phyloP scores from a whole-genome alignment of 2,329 filamentous ascomycete genomes.

The Chaetomiaceae sp. region DNA sequence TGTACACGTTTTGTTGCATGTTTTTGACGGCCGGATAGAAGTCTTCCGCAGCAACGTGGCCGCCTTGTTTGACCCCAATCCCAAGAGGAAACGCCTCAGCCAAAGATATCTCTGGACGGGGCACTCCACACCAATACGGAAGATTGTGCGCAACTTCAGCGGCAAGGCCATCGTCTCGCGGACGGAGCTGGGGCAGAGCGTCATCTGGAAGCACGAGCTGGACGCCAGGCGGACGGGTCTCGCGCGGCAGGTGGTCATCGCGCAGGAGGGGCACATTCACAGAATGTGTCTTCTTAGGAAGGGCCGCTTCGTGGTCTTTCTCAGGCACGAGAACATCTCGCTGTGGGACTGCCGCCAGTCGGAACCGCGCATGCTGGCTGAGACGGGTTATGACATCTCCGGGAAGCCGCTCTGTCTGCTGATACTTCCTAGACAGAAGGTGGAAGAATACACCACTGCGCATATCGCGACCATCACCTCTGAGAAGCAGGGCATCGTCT shows the following conservation, averaged over 20 bases:
- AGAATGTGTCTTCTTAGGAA: conserved; percentile 72
- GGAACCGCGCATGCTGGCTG: conserved; percentile 52
- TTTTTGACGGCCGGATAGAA: conserved; percentile 77
- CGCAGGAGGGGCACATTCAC: conserved; percentile 65
- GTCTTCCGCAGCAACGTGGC: conserved; percentile 76
- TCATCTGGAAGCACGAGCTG: conserved; percentile 70
- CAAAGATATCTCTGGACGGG: conserved; percentile 72
- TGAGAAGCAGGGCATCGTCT: conserved; percentile 71
- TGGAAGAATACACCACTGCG: conserved; percentile 48
- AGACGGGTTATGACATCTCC: conserved; percentile 50
- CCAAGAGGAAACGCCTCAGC: conserved; percentile 53
- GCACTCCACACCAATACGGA: conserved; percentile 72
- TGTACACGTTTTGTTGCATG: conserved; percentile 70
- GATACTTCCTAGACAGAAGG: conserved; percentile 59
- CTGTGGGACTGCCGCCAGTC: conserved; percentile 71
- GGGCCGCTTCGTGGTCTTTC: conserved; percentile 73
- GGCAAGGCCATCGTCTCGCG: conserved; percentile 76
- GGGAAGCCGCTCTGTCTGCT: conserved; percentile 77
- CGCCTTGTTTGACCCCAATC: conserved; percentile 68
- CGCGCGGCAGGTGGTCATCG: conserved; percentile 61
- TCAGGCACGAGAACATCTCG: conserved; percentile 63
- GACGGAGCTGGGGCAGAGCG: conserved; percentile 69
- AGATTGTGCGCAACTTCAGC: conserved; percentile 79
- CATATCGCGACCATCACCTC: conserved; percentile 81
- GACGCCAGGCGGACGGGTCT: conserved; percentile 48